Evolutionary conservation across 1,284 basidiomycete genomes (phyloP).

Genomic region (Trametes versicolor): DNA sequence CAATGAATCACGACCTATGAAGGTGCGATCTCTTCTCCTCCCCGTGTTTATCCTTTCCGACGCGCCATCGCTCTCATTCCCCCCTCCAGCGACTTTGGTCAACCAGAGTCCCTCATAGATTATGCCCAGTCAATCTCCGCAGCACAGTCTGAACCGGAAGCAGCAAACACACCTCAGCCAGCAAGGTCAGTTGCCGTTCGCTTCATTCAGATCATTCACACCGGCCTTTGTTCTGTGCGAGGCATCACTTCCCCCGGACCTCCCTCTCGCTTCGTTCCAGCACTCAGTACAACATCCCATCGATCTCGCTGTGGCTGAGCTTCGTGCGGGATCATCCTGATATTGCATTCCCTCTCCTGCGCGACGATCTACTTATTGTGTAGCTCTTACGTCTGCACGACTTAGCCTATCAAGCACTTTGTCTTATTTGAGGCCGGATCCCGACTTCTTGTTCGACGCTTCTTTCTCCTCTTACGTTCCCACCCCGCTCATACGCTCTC

Average conservation of each 20-base stretch:
- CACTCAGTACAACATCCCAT: slow-evolving; percentile 21
- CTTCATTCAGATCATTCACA: slow-evolving; percentile 18
- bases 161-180: slow-evolving; percentile 45
- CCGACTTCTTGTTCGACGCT: slow-evolving; percentile 33
- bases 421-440: slow-evolving; percentile 34
- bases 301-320: slow-evolving; percentile 27
- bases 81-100: slow-evolving; percentile 38
- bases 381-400: slow-evolving; percentile 36
- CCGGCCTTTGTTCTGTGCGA: slow-evolving; percentile 27
- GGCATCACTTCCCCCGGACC: slow-evolving; percentile 14
- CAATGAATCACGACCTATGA: slow-evolving; percentile 46
- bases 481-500: slow-evolving; percentile 40
- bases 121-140: slow-evolving; percentile 73
- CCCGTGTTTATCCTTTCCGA: slow-evolving; percentile 43
- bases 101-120: slow-evolving; percentile 36
- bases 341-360: slow-evolving; percentile 22
- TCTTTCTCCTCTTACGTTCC: slow-evolving; percentile 34
- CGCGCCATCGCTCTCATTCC: slow-evolving; percentile 40
- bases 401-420: slow-evolving; percentile 35
- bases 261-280: slow-evolving; percentile 19
- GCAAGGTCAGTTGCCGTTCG: slow-evolving; percentile 48
- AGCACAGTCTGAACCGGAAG: slow-evolving; percentile 56
- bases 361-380: slow-evolving; percentile 31
- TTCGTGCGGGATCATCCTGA: slow-evolving; percentile 28
- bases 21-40: slow-evolving; percentile 43